Percentiles rank a stretch among this genome's conserved stretches.
Evolutionary conservation across 192 early-diverging fungal genomes (phyloP).

Genomic region (Entomortierella chlamydospora): DNA sequence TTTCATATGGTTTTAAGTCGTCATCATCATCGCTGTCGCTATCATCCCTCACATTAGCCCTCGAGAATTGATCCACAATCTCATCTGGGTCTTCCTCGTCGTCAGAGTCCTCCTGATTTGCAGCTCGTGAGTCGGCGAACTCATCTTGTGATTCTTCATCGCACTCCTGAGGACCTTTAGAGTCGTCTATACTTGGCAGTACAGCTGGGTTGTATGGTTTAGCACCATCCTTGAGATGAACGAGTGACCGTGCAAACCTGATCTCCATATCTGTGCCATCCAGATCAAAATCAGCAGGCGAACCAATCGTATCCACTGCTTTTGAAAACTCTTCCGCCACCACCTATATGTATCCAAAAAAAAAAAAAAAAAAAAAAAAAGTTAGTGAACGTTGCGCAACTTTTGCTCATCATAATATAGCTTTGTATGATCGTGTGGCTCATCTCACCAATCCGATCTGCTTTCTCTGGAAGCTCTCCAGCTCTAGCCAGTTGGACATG

Average conservation of each 20-base stretch:
- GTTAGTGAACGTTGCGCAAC: no score
- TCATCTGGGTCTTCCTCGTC: constrained; percentile 45
- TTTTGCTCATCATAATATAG: no score
- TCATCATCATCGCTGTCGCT: constrained; percentile 22
- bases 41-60: not conserved
- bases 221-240: constrained; percentile 21
- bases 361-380: no score
- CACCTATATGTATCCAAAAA: constrained; percentile 16
- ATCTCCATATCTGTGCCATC: constrained; percentile 13
- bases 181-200: not conserved
- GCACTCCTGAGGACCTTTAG: not conserved
- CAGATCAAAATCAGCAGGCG: constrained; percentile 37
- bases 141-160: not conserved
- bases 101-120: constrained; percentile 7
- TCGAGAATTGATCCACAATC: not conserved
- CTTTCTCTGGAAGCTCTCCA: constrained; percentile 30
- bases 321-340: constrained; percentile 41
- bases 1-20: constrained; percentile 35
- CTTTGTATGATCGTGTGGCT: no score
- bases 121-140: not conserved
- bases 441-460: constrained; percentile 24
- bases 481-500: constrained; percentile 34
- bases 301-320: constrained; percentile 18
- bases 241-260: constrained; percentile 25
- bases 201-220: constrained; percentile 1